Percentiles rank a stretch among this genome's conserved stretches.
Evolutionary conservation across 768 basidiomycete species (phyloP).

Genomic region (Leccinum incarnatum): DNA sequence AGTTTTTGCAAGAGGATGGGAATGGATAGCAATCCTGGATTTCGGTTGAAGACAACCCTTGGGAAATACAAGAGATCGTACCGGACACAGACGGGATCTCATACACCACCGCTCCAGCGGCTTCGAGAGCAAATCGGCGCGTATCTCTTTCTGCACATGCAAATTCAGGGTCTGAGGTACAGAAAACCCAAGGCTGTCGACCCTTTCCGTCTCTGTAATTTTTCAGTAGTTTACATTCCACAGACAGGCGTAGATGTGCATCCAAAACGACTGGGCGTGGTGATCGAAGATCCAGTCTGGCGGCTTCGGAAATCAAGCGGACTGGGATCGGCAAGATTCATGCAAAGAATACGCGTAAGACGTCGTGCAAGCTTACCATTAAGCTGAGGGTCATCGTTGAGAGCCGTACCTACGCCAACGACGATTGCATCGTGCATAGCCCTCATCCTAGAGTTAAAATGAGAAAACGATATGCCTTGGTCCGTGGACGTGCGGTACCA

Average conservation of each 20-base stretch:
- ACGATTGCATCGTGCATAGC: constrained; percentile 92
- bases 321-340: constrained; percentile 35
- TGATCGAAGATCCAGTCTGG: constrained; percentile 38
- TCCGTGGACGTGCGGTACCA: constrained; percentile 46
- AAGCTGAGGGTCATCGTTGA: constrained; percentile 93
- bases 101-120: constrained; percentile 66
- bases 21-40: constrained; percentile 42
- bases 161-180: constrained; percentile 23
- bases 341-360: neutral
- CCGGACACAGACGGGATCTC: constrained; percentile 44
- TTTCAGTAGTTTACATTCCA: constrained; percentile 64
- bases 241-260: constrained; percentile 60
- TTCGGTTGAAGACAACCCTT: neutral
- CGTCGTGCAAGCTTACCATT: constrained; percentile 57
- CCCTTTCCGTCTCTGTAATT: constrained; percentile 62
- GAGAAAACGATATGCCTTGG: neutral
- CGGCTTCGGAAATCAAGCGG: constrained; percentile 48
- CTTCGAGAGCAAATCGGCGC: constrained; percentile 47
- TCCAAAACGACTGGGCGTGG: constrained; percentile 89
- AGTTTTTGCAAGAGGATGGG: constrained; percentile 51
- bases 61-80: constrained; percentile 13
- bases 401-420: constrained; percentile 83
- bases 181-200: constrained; percentile 73
- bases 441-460: constrained; percentile 62
- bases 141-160: constrained; percentile 22